A percentile compares a stretch with the other conserved stretches of the same genome.
Evolutionary conservation across 140 eudicot species (phyloP).

Genomic region (Cichorium intybus): DNA sequence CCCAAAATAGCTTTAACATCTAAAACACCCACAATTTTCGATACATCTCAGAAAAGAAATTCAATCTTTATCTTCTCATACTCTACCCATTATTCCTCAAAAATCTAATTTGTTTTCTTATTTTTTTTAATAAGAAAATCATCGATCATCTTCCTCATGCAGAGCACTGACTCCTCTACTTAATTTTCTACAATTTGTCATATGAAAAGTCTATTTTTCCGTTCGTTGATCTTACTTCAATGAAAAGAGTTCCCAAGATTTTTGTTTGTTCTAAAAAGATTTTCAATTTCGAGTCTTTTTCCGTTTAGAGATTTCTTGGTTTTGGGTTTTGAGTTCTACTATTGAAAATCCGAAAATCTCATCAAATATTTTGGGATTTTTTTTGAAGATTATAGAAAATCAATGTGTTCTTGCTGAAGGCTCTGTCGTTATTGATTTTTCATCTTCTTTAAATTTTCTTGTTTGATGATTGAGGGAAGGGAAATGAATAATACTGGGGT

Average conservation of each 20-base stretch:
- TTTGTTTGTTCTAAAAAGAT: slow-evolving; percentile 12
- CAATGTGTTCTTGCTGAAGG: slow-evolving; percentile 31
- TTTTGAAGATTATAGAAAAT: background rate
- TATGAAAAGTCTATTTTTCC: slow-evolving; percentile 28
- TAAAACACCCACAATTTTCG: slow-evolving; percentile 41
- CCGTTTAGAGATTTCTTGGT: slow-evolving; percentile 19
- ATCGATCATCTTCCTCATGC: slow-evolving; percentile 27
- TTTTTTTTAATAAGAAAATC: background rate
- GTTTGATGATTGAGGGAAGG: slow-evolving; percentile 53
- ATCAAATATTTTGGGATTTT: background rate
- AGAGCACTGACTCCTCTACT: slow-evolving; percentile 20
- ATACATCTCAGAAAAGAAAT: slow-evolving; percentile 37
- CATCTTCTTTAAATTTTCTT: background rate
- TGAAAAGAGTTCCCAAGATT: background rate
- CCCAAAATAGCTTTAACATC: slow-evolving; percentile 47
- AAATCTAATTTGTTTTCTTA: slow-evolving; percentile 16
- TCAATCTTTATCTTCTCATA: slow-evolving; percentile 38
- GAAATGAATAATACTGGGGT: slow-evolving; percentile 59
- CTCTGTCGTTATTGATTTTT: background rate
- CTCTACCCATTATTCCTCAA: slow-evolving; percentile 34
- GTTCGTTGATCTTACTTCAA: slow-evolving; percentile 27
- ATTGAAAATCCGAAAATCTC: background rate
- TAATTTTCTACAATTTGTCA: slow-evolving; percentile 18
- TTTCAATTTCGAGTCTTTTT: slow-evolving; percentile 9
- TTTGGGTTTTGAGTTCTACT: slow-evolving; percentile 28